These are phyloP conservation scores for Platismatia glauca DNA, from an alignment of 495 filamentous ascomycete genomes.

Conservation along the genomic window DNA sequence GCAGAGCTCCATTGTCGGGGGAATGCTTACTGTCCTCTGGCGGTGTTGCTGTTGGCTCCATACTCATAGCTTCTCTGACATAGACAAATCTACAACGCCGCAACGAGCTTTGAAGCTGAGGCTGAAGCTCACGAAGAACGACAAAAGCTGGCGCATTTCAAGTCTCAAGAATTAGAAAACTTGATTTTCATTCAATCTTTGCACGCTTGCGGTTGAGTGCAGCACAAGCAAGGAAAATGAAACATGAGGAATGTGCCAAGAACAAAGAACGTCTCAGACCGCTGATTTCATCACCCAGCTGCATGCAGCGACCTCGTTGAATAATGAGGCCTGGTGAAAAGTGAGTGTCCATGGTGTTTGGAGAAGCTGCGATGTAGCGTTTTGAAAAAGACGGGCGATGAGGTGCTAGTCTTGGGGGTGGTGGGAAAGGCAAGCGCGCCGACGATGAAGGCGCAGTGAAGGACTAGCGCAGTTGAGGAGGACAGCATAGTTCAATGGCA, in stretches of 20 bases:
- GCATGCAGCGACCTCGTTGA: too few relatives aligned
- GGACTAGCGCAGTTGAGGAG: not conserved
- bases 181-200: not conserved
- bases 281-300: too few relatives aligned
- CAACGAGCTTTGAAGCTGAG: not conserved
- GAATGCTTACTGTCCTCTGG: not conserved
- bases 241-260: not conserved
- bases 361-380: not conserved
- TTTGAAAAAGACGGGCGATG: not conserved
- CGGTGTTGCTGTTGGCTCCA: not conserved
- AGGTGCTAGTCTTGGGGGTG: not conserved
- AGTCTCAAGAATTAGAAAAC: not conserved
- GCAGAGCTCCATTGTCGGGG: not conserved
- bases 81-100: not conserved
- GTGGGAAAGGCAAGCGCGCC: not conserved
- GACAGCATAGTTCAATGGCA: not conserved
- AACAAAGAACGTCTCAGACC: not conserved
- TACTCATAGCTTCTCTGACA: not conserved
- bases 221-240: not conserved
- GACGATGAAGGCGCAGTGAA: not conserved
- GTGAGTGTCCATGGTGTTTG: not conserved
- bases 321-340: too few relatives aligned
- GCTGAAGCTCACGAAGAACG: not conserved
- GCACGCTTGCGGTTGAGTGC: not conserved
- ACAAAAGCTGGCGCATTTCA: not conserved